These are phyloP conservation scores for Creolimax fragrantissima DNA, from an alignment of 78 protist genomes.

Conservation along the genomic window DNA sequence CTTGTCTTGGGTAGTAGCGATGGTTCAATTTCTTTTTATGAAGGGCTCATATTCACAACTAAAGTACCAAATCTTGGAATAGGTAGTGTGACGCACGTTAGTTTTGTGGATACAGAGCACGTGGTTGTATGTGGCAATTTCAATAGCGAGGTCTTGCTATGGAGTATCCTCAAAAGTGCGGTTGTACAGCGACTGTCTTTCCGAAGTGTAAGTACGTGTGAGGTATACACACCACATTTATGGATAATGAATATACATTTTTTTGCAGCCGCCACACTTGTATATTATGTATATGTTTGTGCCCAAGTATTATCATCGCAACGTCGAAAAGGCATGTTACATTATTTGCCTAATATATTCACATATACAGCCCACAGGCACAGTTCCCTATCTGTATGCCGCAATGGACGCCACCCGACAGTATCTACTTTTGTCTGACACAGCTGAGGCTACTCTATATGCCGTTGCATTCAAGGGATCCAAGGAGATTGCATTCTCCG, in stretches of 20 bases:
- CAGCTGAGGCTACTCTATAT: neutral
- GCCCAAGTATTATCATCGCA: no score
- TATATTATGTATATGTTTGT: no score
- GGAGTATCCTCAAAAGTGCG: neutral
- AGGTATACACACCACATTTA: no score
- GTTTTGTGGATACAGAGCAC: neutral
- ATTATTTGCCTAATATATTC: no score
- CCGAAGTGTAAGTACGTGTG: neutral
- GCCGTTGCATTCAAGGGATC: neutral
- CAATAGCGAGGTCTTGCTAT: neutral
- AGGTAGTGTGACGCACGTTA: neutral
- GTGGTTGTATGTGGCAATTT: neutral
- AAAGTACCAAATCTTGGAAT: neutral
- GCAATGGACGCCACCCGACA: neutral
- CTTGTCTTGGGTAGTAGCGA: no score
- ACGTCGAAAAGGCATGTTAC: no score
- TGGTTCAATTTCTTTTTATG: no score
- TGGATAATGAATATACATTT: no score
- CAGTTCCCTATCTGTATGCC: neutral
- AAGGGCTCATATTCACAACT: no score
- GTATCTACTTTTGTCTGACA: neutral
- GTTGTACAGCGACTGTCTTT: neutral
- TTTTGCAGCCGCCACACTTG: no score
- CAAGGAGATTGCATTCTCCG: neutral
- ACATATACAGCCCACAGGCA: neutral